A percentile compares a stretch with the other conserved stretches of the same genome.
phyloP scores from a whole-genome alignment of 768 basidiomycete genomes.

The Russula lepida region DNA sequence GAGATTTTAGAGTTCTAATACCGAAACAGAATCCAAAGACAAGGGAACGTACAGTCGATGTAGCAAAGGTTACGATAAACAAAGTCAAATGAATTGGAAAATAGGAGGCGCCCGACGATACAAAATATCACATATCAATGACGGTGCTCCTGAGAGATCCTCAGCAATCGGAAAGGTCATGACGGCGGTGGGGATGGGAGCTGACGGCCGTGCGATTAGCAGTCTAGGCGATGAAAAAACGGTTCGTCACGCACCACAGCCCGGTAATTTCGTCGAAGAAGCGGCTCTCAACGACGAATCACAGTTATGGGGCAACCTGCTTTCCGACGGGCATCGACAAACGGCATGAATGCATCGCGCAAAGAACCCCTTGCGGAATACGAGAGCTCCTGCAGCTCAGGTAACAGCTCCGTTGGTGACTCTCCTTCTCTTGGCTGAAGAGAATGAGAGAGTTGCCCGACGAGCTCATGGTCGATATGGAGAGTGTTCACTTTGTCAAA shows the following conservation, averaged over 20 bases:
- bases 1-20: too few species aligned
- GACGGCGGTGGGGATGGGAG: neutral
- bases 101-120: too few species aligned
- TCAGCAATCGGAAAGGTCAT: neutral
- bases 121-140: too few species aligned
- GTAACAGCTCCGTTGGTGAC: neutral
- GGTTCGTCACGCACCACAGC: neutral
- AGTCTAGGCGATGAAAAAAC: neutral
- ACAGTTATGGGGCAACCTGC: neutral
- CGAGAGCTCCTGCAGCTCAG: neutral
- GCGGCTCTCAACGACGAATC: neutral
- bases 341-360: neutral
- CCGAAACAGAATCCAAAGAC: too few species aligned
- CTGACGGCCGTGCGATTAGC: neutral
- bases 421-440: neutral
- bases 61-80: too few species aligned
- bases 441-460: neutral
- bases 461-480: neutral
- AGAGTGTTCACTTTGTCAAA: neutral
- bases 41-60: too few species aligned
- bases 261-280: neutral
- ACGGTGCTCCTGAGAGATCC: neutral
- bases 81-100: too few species aligned
- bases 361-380: neutral
- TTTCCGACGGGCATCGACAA: neutral